Evolutionary conservation across 495 filamentous ascomycete species (phyloP).

Genomic region (Astrocystis sublimbata): DNA sequence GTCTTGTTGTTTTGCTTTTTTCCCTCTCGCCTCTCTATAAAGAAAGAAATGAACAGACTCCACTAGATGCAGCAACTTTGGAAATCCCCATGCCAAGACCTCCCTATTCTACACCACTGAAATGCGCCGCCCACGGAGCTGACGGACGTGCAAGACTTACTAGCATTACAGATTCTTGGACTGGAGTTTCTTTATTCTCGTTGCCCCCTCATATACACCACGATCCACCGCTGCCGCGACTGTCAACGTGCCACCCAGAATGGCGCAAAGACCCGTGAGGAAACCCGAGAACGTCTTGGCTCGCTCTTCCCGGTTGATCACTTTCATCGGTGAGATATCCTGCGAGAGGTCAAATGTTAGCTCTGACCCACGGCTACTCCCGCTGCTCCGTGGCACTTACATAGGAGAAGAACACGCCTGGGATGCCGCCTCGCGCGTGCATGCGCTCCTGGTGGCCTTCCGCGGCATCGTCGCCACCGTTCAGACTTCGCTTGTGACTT

Average conservation of each 20-base stretch:
- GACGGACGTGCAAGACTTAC: too few species aligned
- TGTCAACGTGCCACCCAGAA: constrained; percentile 92
- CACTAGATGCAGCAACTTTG: constrained; percentile 13
- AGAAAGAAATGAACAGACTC: constrained; percentile 16
- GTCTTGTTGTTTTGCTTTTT: too few species aligned
- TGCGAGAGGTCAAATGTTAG: constrained; percentile 32
- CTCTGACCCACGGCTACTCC: background rate
- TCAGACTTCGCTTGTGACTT: constrained; percentile 83
- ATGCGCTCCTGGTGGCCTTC: constrained; percentile 88
- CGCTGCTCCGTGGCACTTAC: constrained; percentile 49
- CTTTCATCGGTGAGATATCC: constrained; percentile 99
- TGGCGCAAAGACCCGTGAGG: constrained; percentile 88
- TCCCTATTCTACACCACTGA: constrained; percentile 11
- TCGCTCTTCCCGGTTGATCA: constrained; percentile 92
- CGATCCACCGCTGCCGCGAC: constrained; percentile 94
- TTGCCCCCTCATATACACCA: constrained; percentile 83
- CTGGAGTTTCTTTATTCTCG: constrained; percentile 84
- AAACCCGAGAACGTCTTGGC: constrained; percentile 87
- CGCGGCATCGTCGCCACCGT: constrained; percentile 75
- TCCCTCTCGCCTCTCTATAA: too few species aligned
- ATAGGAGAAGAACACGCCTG: constrained; percentile 97
- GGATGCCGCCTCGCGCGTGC: constrained; percentile 88
- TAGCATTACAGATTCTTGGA: constrained; percentile 49
- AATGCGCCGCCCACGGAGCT: background rate
- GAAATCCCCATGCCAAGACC: constrained; percentile 5